Percentiles rank a stretch among this genome's conserved stretches.
Evolutionary conservation across 1,139 yeast species (phyloP).

Genomic region (Sugiyamaella pinicola): DNA sequence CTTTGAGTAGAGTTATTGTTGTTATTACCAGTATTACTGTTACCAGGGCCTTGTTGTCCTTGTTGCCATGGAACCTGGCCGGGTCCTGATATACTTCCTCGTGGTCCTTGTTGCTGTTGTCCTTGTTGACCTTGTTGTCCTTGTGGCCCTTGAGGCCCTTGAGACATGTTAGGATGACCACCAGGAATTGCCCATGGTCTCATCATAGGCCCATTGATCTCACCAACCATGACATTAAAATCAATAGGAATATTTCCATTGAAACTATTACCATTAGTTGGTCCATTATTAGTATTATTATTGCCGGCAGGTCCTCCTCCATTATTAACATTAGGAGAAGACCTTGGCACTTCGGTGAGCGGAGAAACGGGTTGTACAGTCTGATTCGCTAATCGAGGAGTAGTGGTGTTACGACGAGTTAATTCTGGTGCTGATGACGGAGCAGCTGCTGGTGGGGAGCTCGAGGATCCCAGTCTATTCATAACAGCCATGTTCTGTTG

Average conservation of each 20-base stretch:
- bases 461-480: slow-evolving; percentile 24
- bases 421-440: slow-evolving; percentile 23
- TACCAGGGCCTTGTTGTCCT: slow-evolving; percentile 5
- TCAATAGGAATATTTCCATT: slow-evolving; percentile 33
- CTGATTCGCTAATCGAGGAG: slow-evolving; percentile 33
- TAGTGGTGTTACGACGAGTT: slow-evolving; percentile 24
- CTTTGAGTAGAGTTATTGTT: slow-evolving; percentile 12
- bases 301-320: slow-evolving; percentile 14
- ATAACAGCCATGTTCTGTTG: slow-evolving; percentile 21
- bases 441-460: slow-evolving; percentile 32
- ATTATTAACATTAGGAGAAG: slow-evolving; percentile 24
- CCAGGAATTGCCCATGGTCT: slow-evolving; percentile 27
- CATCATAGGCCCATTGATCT: slow-evolving; percentile 35
- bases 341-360: slow-evolving; percentile 27
- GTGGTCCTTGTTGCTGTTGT: slow-evolving; percentile 20
- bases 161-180: slow-evolving; percentile 23
- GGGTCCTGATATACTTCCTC: slow-evolving; percentile 20
- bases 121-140: slow-evolving; percentile 13
- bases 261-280: slow-evolving; percentile 17
- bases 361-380: slow-evolving; percentile 41
- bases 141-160: slow-evolving; percentile 24
- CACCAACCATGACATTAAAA: slow-evolving; percentile 39
- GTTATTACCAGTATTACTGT: not conserved
- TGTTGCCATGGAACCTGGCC: slow-evolving; percentile 15
- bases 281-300: slow-evolving; percentile 16